Evolutionary conservation across 257 asterid species (phyloP).

Genomic region (Scutellaria baicalensis): DNA sequence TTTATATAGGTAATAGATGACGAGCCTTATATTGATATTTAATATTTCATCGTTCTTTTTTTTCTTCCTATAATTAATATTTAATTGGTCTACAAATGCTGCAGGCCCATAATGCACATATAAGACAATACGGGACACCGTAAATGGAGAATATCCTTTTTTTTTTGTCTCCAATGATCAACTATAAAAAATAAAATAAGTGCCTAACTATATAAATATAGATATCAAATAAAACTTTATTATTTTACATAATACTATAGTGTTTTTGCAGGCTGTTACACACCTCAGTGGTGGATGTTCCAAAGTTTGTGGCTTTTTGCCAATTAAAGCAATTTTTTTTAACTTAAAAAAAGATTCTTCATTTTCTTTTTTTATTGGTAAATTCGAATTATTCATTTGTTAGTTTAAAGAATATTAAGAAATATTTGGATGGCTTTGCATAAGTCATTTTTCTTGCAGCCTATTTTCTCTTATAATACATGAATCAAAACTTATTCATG

Average conservation of each 20-base stretch:
- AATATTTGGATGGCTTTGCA: background rate
- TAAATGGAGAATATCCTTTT: constrained; percentile 2
- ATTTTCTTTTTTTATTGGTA: too few relatives aligned
- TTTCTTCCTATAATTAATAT: background rate
- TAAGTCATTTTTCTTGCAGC: too few relatives aligned
- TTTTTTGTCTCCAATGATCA: background rate
- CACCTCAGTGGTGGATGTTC: constrained; percentile 8
- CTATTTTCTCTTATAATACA: too few relatives aligned
- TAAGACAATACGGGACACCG: constrained; percentile 3
- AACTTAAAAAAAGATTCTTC: too few relatives aligned
- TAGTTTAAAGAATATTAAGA: background rate
- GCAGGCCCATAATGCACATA: constrained; percentile 13
- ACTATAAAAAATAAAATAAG: background rate
- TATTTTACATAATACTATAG: background rate
- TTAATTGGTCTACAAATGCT: background rate
- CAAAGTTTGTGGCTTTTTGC: constrained; percentile 17
- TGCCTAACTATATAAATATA: background rate
- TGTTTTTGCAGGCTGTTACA: constrained; percentile 16
- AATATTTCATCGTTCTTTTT: background rate
- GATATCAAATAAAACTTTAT: background rate
- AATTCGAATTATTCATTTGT: background rate
- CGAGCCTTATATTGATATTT: background rate
- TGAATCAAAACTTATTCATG: too few relatives aligned
- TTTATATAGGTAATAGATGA: too few relatives aligned
- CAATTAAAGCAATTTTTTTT: background rate